Evolutionary conservation across 2,329 filamentous ascomycete genomes (phyloP), one percentile per base, ranked within the genome.

Genomic region (Zymoseptoria crescenta): DNA sequence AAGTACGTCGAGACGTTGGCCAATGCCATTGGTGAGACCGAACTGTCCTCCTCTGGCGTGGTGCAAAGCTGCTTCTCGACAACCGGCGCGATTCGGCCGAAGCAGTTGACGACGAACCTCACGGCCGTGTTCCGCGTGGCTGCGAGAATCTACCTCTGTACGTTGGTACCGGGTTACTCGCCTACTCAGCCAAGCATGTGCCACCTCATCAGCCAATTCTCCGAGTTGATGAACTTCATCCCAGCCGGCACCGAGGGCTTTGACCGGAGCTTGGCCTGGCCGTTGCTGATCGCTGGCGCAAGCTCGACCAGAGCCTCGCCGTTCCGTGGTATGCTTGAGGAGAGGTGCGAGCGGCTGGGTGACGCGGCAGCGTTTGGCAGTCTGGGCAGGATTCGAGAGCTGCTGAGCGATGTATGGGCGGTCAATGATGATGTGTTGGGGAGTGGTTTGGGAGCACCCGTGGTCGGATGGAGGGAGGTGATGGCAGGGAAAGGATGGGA

Each of bases 141-240:
- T 1, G 92, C 93, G 2, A 88, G 93, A 70, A 91, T 99, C 76
- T 96, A 96, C 76, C 86, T 97, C n/a, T 96, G 91, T 84, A 92
- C 89, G 71, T 81, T 99, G 41, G 89, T 97, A 0, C 93, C 93
- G 0, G 91, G 91, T 58, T 94, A 93, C 76, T 86, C 87, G 68
- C 88, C 88, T 53, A 81, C 80, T 59, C 87, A 94, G 68, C 79
- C 80, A 8, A 90, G 87, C 72, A 92, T 87, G 69, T 79, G 87
- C 68, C 86, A 86, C 65, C 81, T 97, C 24, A 84, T 96, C 49
- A 83, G 88, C 61, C 89, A 89, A 69, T 84, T 96, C 62, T 85
- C 87, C 27, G 82, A 84, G 59, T 84, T 88, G 41, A 86, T 97
- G 63, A 84, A 88, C 58, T 88, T 84, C 73, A 92, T 99, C 65